Evolutionary conservation across 176 grass and related monocot species (phyloP), one percentile per base, ranked within the genome.

Genomic region (Lolium multiflorum): DNA sequence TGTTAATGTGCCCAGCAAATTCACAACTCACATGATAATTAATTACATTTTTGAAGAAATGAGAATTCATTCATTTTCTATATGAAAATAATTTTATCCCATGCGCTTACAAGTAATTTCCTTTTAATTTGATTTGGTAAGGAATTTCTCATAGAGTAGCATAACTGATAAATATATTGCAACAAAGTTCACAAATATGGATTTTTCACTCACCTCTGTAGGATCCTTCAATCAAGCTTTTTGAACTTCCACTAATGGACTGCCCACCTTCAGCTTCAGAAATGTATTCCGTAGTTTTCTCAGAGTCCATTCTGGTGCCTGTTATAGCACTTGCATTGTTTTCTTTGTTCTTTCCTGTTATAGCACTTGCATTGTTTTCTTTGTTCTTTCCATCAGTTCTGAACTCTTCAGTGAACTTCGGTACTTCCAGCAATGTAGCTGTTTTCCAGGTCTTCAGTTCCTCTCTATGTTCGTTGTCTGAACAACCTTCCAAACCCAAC

Each of bases 161-260:
- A 84, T 35, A 52, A 77, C 66, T 65, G 44, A 84, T 85, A 54
- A 54, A 76, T 54, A 76, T 76, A 66, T 35, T 28, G 51, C 60
- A 84, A 65, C 28, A 66, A 54, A 38, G n/a, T 52, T 66, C 15
- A 66, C 7, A 6, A 43, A 85, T 43, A 41, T 78, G 24, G 60
- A 74, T 5, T 64, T 74, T 4, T 28, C 17, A 15, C 55, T 82
- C 41, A 71, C 83, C 71, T 89, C 22, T 61, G 25, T 21, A 82
- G 51, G 25, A 6, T 9, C 56, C 51, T 75, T 63, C 78, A 70
- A 21, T 60, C 13, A 43, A 16, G 52, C 9, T 31, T 26, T 14
- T 58, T 51, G 83, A 67, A 68, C 15, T 86, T 69, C 10, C 37
- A 31, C 18, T 6, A 48, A 28, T 60, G 41, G 15, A 50, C n/a